phyloP scores from a whole-genome alignment of 2,329 filamentous ascomycete species.

The Claviceps maximensis region DNA sequence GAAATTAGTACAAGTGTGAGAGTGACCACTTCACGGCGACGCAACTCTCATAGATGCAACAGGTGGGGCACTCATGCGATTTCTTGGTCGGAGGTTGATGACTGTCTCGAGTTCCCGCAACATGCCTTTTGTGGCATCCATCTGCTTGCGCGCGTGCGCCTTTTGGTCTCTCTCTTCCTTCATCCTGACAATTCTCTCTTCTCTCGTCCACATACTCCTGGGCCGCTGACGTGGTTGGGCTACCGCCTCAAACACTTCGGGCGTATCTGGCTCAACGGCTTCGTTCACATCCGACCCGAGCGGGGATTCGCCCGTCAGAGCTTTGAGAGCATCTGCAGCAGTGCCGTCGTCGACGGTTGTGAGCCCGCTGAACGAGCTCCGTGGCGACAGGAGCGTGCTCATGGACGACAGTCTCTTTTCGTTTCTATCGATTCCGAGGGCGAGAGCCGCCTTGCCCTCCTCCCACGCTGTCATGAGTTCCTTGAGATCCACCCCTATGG shows the following conservation, averaged over 20 bases:
- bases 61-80: slow-evolving; percentile 23
- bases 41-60: slow-evolving; percentile 15
- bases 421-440: slow-evolving; percentile 69
- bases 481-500: slow-evolving; percentile 77
- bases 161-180: slow-evolving; percentile 72
- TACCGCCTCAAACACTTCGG: slow-evolving; percentile 85
- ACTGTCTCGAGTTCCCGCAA: slow-evolving; percentile 85
- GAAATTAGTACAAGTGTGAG: no score
- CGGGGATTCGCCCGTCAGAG: slow-evolving; percentile 59
- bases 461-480: slow-evolving; percentile 77
- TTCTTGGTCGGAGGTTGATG: slow-evolving; percentile 44
- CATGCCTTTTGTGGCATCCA: slow-evolving; percentile 79
- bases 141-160: slow-evolving; percentile 56
- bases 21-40: slow-evolving; percentile 34
- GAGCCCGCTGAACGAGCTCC: slow-evolving; percentile 53
- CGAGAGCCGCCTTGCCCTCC: slow-evolving; percentile 68
- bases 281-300: slow-evolving; percentile 38
- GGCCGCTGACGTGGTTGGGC: slow-evolving; percentile 48
- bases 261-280: slow-evolving; percentile 49
- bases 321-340: slow-evolving; percentile 53
- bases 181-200: slow-evolving; percentile 79
- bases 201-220: slow-evolving; percentile 59
- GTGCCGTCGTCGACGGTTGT: slow-evolving; percentile 44
- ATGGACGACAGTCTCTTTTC: slow-evolving; percentile 56
- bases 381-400: slow-evolving; percentile 44